phyloP scores from a whole-genome alignment of 2,329 filamentous ascomycete species.

The Aureobasidium melanogenum region DNA sequence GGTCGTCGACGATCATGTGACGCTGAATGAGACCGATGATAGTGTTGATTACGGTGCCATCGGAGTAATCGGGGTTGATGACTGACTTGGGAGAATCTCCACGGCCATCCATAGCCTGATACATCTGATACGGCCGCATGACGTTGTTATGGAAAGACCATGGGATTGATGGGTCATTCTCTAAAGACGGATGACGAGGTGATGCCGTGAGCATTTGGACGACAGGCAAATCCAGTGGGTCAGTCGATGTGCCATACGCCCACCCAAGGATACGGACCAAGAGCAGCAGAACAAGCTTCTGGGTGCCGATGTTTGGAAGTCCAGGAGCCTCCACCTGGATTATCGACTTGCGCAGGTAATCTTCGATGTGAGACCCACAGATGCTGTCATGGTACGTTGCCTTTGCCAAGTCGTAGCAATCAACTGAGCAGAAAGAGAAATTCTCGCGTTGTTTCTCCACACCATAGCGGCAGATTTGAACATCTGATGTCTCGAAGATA shows the following conservation, averaged over 20 bases:
- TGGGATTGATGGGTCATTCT: background rate
- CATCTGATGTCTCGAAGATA: constrained; percentile 1
- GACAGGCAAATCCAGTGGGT: constrained; percentile 12
- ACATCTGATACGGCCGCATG: constrained; percentile 12
- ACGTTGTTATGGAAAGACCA: constrained; percentile 18
- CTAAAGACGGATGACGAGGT: background rate
- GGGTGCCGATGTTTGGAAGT: background rate
- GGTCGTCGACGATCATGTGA: background rate
- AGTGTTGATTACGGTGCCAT: constrained; percentile 18
- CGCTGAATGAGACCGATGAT: constrained; percentile 12
- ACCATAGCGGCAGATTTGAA: constrained; percentile 7
- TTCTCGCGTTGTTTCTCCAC: background rate
- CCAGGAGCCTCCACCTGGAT: background rate
- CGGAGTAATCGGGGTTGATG: constrained; percentile 14
- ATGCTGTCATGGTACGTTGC: background rate
- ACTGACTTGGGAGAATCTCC: background rate
- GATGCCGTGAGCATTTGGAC: constrained; percentile 2
- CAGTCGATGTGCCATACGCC: background rate
- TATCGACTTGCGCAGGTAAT: background rate
- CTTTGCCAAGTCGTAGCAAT: constrained; percentile 7
- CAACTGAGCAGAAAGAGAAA: constrained; percentile 7
- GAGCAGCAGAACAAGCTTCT: constrained; percentile 1
- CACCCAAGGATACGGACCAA: constrained; percentile 11
- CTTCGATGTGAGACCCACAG: background rate
- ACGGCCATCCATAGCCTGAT: constrained; percentile 14